These are phyloP conservation scores for Nepenthes alata DNA, from an alignment of 179 eudicot genomes.

Conservation along the genomic window DNA sequence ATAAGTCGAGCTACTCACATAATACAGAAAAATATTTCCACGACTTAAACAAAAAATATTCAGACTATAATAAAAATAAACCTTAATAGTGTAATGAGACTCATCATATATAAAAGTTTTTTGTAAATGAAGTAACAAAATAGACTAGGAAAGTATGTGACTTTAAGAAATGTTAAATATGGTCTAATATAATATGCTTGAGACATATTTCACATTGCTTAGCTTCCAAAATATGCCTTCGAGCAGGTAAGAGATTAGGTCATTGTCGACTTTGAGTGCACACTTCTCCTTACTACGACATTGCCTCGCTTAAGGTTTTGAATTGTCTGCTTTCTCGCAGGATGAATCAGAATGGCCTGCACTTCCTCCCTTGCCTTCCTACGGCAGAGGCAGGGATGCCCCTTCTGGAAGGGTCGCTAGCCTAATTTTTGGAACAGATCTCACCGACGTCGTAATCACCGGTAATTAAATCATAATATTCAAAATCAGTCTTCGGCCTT, in stretches of 20 bases:
- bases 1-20: too few species aligned
- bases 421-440: constrained; percentile 63
- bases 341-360: constrained; percentile 49
- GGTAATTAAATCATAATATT: constrained; percentile 25
- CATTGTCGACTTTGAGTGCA: not conserved
- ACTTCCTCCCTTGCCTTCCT: constrained; percentile 62
- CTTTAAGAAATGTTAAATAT: too few species aligned
- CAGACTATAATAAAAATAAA: too few species aligned
- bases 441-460: constrained; percentile 72
- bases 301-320: not conserved
- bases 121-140: too few species aligned
- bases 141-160: too few species aligned
- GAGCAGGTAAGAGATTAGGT: not conserved
- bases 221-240: not conserved
- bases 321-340: constrained; percentile 5
- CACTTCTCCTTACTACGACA: not conserved
- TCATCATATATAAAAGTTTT: too few species aligned
- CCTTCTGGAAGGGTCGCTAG: constrained; percentile 49
- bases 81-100: too few species aligned
- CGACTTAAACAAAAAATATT: too few species aligned
- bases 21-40: too few species aligned
- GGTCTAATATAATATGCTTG: too few species aligned
- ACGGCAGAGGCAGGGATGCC: constrained; percentile 67
- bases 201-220: too few species aligned
- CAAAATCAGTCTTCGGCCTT: too few species aligned